Evolutionary conservation across 495 filamentous ascomycete genomes (phyloP).

Genomic region (Daldinia loculata): DNA sequence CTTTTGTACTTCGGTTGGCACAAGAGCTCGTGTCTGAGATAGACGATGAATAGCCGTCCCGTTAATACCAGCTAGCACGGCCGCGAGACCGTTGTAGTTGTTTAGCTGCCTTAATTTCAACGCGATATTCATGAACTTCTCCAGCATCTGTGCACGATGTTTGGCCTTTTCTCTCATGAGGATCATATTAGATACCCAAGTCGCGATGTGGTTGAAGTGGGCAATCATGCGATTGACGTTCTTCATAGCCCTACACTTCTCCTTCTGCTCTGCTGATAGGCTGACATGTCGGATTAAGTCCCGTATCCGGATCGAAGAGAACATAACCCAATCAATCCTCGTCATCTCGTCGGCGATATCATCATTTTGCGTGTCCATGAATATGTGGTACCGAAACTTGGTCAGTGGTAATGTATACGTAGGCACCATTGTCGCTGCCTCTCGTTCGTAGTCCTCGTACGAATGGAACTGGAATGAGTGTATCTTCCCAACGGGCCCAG

Average conservation of each 20-base stretch:
- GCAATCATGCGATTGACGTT: conserved; percentile 93
- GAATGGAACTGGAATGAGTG: conserved; percentile 64
- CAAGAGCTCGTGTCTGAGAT: conserved; percentile 78
- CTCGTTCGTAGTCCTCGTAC: conserved; percentile 77
- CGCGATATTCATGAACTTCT: conserved; percentile 92
- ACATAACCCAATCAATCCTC: conserved; percentile 96
- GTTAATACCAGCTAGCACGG: conserved; percentile 92
- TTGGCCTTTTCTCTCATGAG: conserved; percentile 95
- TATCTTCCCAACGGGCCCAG: conserved; percentile 30
- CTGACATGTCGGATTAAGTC: conserved; percentile 92
- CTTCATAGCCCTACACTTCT: conserved; percentile 78
- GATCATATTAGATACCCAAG: conserved; percentile 90
- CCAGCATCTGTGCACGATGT: conserved; percentile 85
- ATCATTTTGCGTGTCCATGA: conserved; percentile 82
- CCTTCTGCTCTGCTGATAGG: conserved; percentile 72
- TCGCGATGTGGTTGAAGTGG: conserved; percentile 95
- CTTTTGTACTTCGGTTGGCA: conserved; percentile 73
- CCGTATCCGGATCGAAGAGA: conserved; percentile 92
- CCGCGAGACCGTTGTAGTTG: conserved; percentile 95
- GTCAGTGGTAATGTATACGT: conserved; percentile 66
- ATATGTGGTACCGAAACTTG: conserved; percentile 82
- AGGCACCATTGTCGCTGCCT: conserved; percentile 73
- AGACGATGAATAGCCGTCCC: conserved; percentile 88
- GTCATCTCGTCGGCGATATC: conserved; percentile 91
- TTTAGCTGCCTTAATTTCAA: conserved; percentile 87